These are phyloP conservation scores for Trichoderma hamatum DNA, from an alignment of 2,329 filamentous ascomycete genomes.

Conservation along the genomic window DNA sequence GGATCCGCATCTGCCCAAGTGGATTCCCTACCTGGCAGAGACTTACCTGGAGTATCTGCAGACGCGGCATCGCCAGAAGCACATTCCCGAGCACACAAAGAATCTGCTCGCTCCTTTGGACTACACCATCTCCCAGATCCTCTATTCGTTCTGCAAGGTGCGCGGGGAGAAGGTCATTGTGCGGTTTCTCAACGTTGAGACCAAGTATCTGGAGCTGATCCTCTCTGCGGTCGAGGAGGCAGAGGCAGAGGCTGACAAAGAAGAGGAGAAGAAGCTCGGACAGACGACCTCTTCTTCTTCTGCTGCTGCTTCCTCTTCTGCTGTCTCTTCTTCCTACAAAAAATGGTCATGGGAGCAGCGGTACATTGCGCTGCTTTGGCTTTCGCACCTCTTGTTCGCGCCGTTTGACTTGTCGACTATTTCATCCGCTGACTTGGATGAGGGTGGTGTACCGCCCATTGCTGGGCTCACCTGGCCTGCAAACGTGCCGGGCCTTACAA, in stretches of 20 bases:
- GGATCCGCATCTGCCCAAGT: constrained; percentile 76
- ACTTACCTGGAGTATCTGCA: constrained; percentile 72
- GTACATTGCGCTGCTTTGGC: constrained; percentile 86
- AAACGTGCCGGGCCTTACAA: constrained; percentile 69
- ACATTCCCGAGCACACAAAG: constrained; percentile 38
- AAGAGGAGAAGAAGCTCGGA: not conserved
- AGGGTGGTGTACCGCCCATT: constrained; percentile 48
- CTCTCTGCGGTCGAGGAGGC: constrained; percentile 71
- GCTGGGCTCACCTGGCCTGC: constrained; percentile 58
- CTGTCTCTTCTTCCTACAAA: constrained; percentile 12
- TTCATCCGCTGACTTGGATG: constrained; percentile 62
- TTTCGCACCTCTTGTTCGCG: constrained; percentile 77
- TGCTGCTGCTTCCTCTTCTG: not conserved
- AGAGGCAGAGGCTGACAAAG: constrained; percentile 37
- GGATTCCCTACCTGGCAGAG: constrained; percentile 74
- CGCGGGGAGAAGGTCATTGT: constrained; percentile 91
- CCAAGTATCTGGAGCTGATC: constrained; percentile 79
- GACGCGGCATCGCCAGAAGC: constrained; percentile 47
- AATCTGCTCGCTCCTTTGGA: constrained; percentile 59
- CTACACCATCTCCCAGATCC: constrained; percentile 72
- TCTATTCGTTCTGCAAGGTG: constrained; percentile 94
- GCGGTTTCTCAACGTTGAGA: constrained; percentile 88
- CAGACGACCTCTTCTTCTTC: not conserved
- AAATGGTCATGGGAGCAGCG: constrained; percentile 80
- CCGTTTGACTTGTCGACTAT: constrained; percentile 91